Conservation (phyloP, 192 early-diverging fungal species). For the Coemansia sp. region DNA sequence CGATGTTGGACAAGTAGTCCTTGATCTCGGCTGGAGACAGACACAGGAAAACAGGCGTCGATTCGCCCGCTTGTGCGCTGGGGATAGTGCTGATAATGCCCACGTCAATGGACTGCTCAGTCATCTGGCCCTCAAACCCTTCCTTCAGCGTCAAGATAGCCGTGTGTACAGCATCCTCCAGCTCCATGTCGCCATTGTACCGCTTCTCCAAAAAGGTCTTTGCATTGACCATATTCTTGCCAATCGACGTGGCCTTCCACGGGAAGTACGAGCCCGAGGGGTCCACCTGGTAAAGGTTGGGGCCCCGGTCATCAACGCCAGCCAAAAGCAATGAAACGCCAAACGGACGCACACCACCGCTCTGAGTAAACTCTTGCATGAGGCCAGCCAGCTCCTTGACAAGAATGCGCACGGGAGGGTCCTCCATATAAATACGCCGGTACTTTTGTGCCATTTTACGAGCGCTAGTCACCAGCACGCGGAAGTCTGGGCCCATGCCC, state of each 20-base stretch:
- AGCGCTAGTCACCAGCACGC: slow-evolving; percentile 92
- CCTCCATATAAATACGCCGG: slow-evolving; percentile 89
- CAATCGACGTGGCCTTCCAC: slow-evolving; percentile 99
- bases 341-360: slow-evolving; percentile 98
- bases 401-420: slow-evolving; percentile 92
- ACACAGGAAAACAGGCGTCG: slow-evolving; percentile 79
- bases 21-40: slow-evolving; percentile 83
- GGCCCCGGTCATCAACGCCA: slow-evolving; percentile 91
- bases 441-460: slow-evolving; percentile 97
- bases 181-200: slow-evolving; percentile 89
- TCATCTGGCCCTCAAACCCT: slow-evolving; percentile 99
- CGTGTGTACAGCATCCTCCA: slow-evolving; percentile 98
- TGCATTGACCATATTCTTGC: slow-evolving; percentile 99
- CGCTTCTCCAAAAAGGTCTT: slow-evolving; percentile 99
- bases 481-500: slow-evolving; percentile 98
- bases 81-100: slow-evolving; percentile 72
- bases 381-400: slow-evolving; percentile 96
- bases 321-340: slow-evolving; percentile 97
- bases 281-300: slow-evolving; percentile 97
- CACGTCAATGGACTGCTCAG: slow-evolving; percentile 94
- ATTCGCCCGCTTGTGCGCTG: slow-evolving; percentile 56
- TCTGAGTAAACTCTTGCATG: slow-evolving; percentile 99
- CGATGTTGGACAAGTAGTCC: slow-evolving; percentile 98
- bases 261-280: slow-evolving; percentile 98
- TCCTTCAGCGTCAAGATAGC: slow-evolving; percentile 99